Evolutionary conservation across 2,329 filamentous ascomycete species (phyloP).

Genomic region (Colletotrichum zoysiae): DNA sequence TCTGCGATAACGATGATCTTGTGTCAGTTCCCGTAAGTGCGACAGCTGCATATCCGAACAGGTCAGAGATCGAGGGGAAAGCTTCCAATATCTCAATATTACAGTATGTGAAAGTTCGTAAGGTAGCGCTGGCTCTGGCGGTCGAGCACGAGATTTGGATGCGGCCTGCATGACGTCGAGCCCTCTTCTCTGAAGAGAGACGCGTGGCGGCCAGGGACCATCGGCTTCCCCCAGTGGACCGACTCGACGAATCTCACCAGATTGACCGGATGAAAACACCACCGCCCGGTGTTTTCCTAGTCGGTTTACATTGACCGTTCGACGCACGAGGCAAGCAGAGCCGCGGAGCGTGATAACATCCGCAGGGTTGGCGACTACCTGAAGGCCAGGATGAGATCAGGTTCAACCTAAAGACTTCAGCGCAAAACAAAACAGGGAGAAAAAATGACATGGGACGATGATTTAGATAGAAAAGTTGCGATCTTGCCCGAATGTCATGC

Average conservation of each 20-base stretch:
- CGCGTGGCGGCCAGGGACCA: constrained; percentile 44
- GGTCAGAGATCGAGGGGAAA: constrained; percentile 52
- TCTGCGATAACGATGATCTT: too few relatives aligned
- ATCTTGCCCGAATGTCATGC: background rate
- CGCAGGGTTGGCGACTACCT: background rate
- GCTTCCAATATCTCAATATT: constrained; percentile 60
- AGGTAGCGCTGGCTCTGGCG: constrained; percentile 55
- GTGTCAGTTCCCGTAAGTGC: too few relatives aligned
- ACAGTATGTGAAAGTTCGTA: constrained; percentile 58
- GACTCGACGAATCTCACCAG: constrained; percentile 56
- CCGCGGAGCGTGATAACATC: constrained; percentile 23
- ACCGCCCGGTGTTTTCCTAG: constrained; percentile 53
- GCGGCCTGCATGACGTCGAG: constrained; percentile 47
- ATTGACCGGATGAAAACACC: constrained; percentile 57
- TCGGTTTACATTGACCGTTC: constrained; percentile 52
- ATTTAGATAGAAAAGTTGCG: background rate
- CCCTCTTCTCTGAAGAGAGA: constrained; percentile 37
- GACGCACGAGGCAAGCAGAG: constrained; percentile 53
- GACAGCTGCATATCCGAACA: constrained; percentile 50
- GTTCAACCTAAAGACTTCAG: background rate
- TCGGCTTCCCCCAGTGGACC: constrained; percentile 58
- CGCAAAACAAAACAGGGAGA: background rate
- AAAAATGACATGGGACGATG: background rate
- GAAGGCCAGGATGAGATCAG: background rate
- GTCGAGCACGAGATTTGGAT: constrained; percentile 54